Evolutionary conservation across 495 filamentous ascomycete genomes (phyloP), one percentile per base, ranked within the genome.

Genomic region (Gamarada debralockiae): DNA sequence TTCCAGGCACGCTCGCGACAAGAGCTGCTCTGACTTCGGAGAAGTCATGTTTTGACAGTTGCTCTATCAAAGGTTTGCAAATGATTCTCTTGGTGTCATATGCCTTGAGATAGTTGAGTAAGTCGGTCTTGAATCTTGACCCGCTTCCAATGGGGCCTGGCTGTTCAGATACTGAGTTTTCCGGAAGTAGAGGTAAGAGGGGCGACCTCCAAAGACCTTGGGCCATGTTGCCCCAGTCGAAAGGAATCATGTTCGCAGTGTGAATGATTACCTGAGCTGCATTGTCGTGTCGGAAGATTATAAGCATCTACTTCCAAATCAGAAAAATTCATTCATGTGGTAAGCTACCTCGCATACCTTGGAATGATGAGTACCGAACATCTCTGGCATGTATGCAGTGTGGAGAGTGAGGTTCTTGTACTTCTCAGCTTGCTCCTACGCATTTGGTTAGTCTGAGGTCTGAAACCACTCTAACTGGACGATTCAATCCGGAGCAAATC

Each of bases 181-280:
- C 25, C 10, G 56, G 46, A 42, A 47, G 20, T 42, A 51, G 34
- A 6, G 87, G 86, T 7, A 96, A 81, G 0, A 83, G 65, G 17
- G 89, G 90, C 7, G 89, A 92, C 24, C 71, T 73, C 91, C 91
- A 97, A 18, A 84, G 80, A 1, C 84, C 90, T 62, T 97, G 89
- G 0, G 81, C 83, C 89, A 96, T 87, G 58, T 92, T 90, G 7
- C 70, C 73, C 91, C 92, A 97, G 69, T 97, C 92, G 41, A 80
- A 75, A 20, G 73, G 64, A 38, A 96, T 91, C 81, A 96, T 87
- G 57, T 97, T 96, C 10, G 89, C 89, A 0, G 92, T 97, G 55
- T 93, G 88, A 34, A 96, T 92, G 15, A 95, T 67, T 14, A 96
- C 69, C 73, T 95, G 86, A 3, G 87, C 88, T 0, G 74, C 74